Evolutionary conservation across 139 green algal genomes (phyloP).

Genomic region (Asterochloris erici): DNA sequence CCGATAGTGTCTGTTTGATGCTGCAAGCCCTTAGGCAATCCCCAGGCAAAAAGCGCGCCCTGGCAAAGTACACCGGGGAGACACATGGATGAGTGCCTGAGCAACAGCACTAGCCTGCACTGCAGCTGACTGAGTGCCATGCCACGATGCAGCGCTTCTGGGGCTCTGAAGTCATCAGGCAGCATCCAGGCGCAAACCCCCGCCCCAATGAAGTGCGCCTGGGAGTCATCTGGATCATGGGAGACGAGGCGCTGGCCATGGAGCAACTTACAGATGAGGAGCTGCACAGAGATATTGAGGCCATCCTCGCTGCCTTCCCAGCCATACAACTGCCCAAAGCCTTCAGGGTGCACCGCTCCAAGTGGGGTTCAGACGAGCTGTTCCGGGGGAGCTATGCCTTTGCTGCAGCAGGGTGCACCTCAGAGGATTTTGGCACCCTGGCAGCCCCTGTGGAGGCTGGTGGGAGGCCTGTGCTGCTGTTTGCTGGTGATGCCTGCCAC

Average conservation of each 20-base stretch:
- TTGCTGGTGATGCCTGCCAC: conserved; percentile 24
- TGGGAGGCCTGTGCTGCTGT: neutral
- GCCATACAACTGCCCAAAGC: conserved; percentile 1
- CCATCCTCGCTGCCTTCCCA: conserved; percentile 16
- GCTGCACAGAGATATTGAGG: neutral
- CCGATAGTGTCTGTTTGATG: too few relatives aligned
- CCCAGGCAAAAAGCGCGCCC: neutral
- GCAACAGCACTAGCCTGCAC: neutral
- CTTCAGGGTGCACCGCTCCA: conserved; percentile 6
- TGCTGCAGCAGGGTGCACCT: conserved; percentile 3
- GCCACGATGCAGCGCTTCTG: conserved; percentile 11
- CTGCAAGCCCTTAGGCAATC: too few relatives aligned
- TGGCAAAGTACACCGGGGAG: neutral
- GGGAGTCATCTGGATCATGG: conserved; percentile 17
- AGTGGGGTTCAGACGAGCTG: conserved; percentile 17
- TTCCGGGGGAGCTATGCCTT: conserved; percentile 19
- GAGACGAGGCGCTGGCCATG: conserved; percentile 12
- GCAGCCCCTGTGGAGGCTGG: neutral
- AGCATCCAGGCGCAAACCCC: neutral
- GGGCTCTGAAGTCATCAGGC: conserved; percentile 16
- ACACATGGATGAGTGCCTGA: neutral
- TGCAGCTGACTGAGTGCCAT: neutral
- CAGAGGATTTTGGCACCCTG: conserved; percentile 2
- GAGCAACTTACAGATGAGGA: conserved; percentile 11
- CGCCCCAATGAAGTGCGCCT: neutral